phyloP scores from a whole-genome alignment of 768 basidiomycete species.

The Agaricus subrufescens region DNA sequence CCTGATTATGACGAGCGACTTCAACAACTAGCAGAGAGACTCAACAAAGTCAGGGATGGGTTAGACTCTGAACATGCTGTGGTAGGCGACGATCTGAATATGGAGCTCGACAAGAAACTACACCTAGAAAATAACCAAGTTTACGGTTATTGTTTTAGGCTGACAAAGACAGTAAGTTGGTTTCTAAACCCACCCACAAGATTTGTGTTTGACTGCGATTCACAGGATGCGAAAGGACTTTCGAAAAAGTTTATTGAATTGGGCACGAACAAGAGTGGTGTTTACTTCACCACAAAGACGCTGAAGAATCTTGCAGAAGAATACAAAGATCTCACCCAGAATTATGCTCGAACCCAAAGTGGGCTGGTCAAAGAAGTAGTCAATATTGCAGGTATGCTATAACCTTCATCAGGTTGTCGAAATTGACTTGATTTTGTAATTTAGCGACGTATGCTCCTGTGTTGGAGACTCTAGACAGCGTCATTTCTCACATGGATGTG shows the following conservation, averaged over 20 bases:
- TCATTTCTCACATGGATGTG: conserved; percentile 90
- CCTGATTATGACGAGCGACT: conserved; percentile 84
- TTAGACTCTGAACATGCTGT: conserved; percentile 77
- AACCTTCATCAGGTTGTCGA: not conserved
- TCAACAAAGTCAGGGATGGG: conserved; percentile 70
- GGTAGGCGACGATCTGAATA: conserved; percentile 62
- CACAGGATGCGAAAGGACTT: conserved; percentile 75
- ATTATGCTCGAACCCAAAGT: conserved; percentile 74
- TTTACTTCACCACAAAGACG: conserved; percentile 79
- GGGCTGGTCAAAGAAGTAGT: conserved; percentile 90
- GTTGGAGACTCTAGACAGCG: conserved; percentile 75
- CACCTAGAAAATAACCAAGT: conserved; percentile 89
- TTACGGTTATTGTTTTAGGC: conserved; percentile 89
- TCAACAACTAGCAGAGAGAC: conserved; percentile 58
- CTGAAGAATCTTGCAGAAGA: conserved; percentile 72
- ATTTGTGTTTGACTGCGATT: not conserved
- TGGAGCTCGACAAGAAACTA: conserved; percentile 92
- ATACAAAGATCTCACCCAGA: conserved; percentile 59
- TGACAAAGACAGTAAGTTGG: conserved; percentile 79
- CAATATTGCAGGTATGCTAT: conserved; percentile 73
- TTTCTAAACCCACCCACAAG: not conserved
- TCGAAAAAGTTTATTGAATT: conserved; percentile 77
- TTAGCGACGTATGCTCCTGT: conserved; percentile 92
- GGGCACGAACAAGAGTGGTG: conserved; percentile 78
- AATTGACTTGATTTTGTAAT: not conserved